Conservation (phyloP, 202 grass and related monocot species). For the Hordeum pubiflorum region DNA sequence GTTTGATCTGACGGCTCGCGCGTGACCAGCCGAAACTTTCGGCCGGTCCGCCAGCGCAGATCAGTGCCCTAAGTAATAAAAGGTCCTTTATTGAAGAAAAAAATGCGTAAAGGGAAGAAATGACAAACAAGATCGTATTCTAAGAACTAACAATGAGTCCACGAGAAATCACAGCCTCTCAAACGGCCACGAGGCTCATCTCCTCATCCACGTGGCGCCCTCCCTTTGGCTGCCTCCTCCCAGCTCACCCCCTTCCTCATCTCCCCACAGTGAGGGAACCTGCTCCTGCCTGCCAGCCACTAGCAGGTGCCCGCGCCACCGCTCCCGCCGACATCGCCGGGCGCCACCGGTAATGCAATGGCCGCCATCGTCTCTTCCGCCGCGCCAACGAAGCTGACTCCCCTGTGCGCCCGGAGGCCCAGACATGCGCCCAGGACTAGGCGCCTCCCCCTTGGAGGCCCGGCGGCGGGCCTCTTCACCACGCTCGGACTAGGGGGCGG, state of each 20-base stretch:
- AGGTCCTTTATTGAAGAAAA: too few species aligned
- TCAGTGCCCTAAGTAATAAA: too few species aligned
- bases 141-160: neutral
- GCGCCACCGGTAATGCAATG: slow-evolving; percentile 66
- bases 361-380: slow-evolving; percentile 57
- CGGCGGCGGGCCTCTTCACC: slow-evolving; percentile 38
- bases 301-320: neutral
- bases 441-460: slow-evolving; percentile 22
- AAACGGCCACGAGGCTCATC: slow-evolving; percentile 37
- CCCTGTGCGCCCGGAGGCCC: neutral
- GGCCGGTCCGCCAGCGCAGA: too few species aligned
- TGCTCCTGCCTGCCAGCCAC: neutral
- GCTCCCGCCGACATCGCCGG: slow-evolving; percentile 14
- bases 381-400: slow-evolving; percentile 23
- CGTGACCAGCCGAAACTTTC: too few species aligned
- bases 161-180: slow-evolving; percentile 17
- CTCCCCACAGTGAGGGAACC: neutral
- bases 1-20: too few species aligned
- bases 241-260: slow-evolving; percentile 34
- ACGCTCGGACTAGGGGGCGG: slow-evolving; percentile 25
- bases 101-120: too few species aligned
- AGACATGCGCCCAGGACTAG: neutral
- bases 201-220: slow-evolving; percentile 26
- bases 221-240: neutral
- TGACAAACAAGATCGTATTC: too few species aligned